Evolutionary conservation across 192 early-diverging fungal species (phyloP).

Genomic region (Mortierella hygrophila): DNA sequence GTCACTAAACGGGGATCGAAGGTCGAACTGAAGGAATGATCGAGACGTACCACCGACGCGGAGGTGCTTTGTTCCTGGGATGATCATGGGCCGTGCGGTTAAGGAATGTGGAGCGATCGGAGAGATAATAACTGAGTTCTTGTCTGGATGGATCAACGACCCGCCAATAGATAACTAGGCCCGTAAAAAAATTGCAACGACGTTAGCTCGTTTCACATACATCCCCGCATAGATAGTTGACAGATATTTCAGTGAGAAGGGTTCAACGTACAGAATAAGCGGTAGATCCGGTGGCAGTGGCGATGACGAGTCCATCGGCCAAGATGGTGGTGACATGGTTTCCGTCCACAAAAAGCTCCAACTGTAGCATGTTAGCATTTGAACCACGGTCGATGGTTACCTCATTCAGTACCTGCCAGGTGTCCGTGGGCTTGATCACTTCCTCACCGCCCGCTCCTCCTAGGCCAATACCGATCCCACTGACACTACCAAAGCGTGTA

Average conservation of each 20-base stretch:
- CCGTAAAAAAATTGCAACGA: neutral
- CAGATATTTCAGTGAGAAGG: too few relatives aligned
- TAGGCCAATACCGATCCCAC: neutral
- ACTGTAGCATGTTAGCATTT: slow-evolving; percentile 84
- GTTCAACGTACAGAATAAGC: slow-evolving; percentile 74
- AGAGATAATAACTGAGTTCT: slow-evolving; percentile 88
- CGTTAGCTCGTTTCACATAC: neutral
- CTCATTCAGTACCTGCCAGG: slow-evolving; percentile 94
- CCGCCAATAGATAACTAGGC: slow-evolving; percentile 87
- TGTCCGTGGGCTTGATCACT: slow-evolving; percentile 62
- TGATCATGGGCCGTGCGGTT: slow-evolving; percentile 93
- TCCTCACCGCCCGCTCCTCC: neutral
- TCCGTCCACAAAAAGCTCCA: slow-evolving; percentile 83
- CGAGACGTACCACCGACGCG: slow-evolving; percentile 67
- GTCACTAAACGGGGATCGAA: too few relatives aligned
- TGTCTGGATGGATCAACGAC: slow-evolving; percentile 93
- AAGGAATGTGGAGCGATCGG: slow-evolving; percentile 93
- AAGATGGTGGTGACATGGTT: slow-evolving; percentile 92
- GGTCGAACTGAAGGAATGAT: slow-evolving; percentile 53
- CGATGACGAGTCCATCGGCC: slow-evolving; percentile 94
- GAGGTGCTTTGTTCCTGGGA: slow-evolving; percentile 89
- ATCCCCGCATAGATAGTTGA: too few relatives aligned
- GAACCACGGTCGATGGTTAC: slow-evolving; percentile 94
- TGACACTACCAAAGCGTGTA: neutral
- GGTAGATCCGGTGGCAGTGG: slow-evolving; percentile 94